phyloP scores from a whole-genome alignment of 495 filamentous ascomycete species.

The Tricharina praecox region DNA sequence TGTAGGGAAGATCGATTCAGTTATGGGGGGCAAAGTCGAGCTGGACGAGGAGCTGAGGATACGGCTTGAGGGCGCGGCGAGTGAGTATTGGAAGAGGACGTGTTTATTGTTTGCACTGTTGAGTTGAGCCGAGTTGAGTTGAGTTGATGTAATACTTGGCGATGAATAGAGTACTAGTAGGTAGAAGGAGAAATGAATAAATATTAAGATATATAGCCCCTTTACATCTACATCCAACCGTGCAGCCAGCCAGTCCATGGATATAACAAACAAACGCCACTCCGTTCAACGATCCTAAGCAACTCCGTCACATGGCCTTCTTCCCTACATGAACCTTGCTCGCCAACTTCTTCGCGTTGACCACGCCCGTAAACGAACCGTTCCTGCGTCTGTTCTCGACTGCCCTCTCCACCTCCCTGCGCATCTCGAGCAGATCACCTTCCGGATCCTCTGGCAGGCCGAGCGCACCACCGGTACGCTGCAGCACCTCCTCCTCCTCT shows the following conservation, averaged over 20 bases:
- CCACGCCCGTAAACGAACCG: not conserved
- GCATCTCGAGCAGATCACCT: constrained; percentile 60
- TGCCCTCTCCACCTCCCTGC: constrained; percentile 44
- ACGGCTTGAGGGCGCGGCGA: constrained; percentile 31
- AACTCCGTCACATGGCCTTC: no score
- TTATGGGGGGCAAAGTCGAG: constrained; percentile 14
- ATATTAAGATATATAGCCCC: no score
- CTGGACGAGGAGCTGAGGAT: constrained; percentile 32
- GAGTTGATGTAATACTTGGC: not conserved
- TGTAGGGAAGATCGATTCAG: constrained; percentile 17
- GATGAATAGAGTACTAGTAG: no score
- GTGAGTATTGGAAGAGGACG: constrained; percentile 68
- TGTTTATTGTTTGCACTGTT: constrained; percentile 53
- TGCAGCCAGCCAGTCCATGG: no score
- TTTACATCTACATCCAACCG: no score
- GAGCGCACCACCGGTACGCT: constrained; percentile 32
- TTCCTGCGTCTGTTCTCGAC: not conserved
- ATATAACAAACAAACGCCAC: no score
- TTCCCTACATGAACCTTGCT: no score
- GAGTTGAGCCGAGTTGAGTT: constrained; percentile 23
- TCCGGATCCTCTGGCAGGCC: constrained; percentile 65
- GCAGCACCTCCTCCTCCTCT: constrained; percentile 13
- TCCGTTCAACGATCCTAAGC: no score
- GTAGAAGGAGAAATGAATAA: no score
- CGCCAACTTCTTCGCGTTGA: not conserved